Base-by-base conservation (phyloP, 768 basidiomycete species). In the Coprinopsis strossmayeri region DNA sequence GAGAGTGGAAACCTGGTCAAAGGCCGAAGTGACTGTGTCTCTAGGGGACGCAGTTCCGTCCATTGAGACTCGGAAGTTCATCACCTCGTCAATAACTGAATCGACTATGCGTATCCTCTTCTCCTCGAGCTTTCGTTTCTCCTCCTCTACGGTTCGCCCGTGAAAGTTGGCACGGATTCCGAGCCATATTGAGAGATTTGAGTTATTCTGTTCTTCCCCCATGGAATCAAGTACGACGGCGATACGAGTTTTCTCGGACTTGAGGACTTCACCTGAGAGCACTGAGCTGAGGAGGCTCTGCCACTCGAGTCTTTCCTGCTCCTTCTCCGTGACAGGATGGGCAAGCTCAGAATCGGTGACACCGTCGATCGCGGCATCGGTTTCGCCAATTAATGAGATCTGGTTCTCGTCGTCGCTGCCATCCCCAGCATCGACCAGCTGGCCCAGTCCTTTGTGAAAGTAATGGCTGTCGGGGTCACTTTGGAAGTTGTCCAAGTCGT, bases 201-300 rank as follows among this genome's bases (percentile, higher is more conserved):
- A 66, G 63, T 77, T 78, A 60, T 81, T 76, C 65, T 84, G 78
- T 67, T 84, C 82, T 49, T 88, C 83, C 5, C 74, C 74, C 17
- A 79, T 76, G 18, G 81, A 77, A 54, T 85, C 81, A 43, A 91
- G 69, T 13, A 82, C 87, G 40, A 82, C 82, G 24, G 87, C 87
- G 51, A 97, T 93, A 49, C 96, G 81, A 21, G 87, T 88, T 68
- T 92, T 96, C 69, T 98, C 96, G 0, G 91, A 87, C 62, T 87
- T 91, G 54, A 99, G 79, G 10, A 99, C 92, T 58, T 98, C 94
- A 9, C 96, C 94, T 25, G 81, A 81, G 39, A 99, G 75, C 21
- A 98, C 95, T 25, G 93, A 95, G 11, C 90, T 81, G 26, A 98
- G 79, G 82, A 97, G 87, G 15, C 86, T 86, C 65, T 94, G 92